phyloP scores from a whole-genome alignment of 2,329 filamentous ascomycete species.

The Malbranchea zuffiana region DNA sequence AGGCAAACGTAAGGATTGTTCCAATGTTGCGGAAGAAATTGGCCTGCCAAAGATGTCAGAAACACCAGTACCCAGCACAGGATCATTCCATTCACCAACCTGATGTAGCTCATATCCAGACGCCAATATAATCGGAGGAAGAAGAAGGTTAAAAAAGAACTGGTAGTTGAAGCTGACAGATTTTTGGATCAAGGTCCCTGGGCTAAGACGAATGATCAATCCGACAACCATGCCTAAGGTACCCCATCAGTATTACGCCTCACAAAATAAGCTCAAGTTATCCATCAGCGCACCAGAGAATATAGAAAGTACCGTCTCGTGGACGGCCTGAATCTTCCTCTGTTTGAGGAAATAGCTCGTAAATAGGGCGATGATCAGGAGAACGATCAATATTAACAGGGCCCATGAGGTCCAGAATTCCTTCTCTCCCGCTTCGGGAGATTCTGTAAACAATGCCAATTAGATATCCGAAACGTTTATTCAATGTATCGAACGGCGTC shows the following conservation, averaged over 20 bases:
- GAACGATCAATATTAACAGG: slow-evolving; percentile 88
- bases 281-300: slow-evolving; percentile 67
- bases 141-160: slow-evolving; percentile 97
- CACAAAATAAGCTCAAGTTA: background rate
- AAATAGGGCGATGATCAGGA: slow-evolving; percentile 89
- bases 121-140: slow-evolving; percentile 95
- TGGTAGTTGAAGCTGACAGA: slow-evolving; percentile 96
- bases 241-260: background rate
- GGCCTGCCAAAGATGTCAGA: slow-evolving; percentile 38
- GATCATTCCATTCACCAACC: slow-evolving; percentile 25
- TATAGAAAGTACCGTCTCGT: slow-evolving; percentile 96
- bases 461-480: no score
- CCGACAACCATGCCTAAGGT: slow-evolving; percentile 85
- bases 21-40: slow-evolving; percentile 99
- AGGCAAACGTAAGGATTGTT: slow-evolving; percentile 93
- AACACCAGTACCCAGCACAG: background rate
- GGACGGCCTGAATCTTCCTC: slow-evolving; percentile 91
- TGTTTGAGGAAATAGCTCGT: slow-evolving; percentile 95
- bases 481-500: background rate
- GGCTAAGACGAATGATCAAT: slow-evolving; percentile 70
- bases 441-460: slow-evolving; percentile 41
- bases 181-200: slow-evolving; percentile 72
- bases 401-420: slow-evolving; percentile 96
- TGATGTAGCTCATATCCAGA: slow-evolving; percentile 97
- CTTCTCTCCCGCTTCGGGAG: slow-evolving; percentile 74